Evolutionary conservation across 352 stramenopile genomes (phyloP), one percentile per base, ranked within the genome.

Genomic region (Phytophthora meadii): DNA sequence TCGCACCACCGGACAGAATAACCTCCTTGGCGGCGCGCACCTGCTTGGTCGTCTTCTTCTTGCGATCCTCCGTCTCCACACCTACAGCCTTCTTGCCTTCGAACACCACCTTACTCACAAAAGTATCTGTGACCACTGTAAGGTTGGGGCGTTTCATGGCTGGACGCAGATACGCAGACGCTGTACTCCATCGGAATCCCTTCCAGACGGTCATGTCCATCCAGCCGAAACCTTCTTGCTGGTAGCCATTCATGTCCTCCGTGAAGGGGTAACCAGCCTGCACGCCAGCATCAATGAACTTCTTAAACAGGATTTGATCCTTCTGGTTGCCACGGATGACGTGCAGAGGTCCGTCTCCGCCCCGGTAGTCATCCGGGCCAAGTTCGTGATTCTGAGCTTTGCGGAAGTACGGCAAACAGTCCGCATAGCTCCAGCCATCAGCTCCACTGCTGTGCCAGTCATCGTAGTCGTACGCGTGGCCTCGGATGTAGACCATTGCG

Each of bases 401-500:
- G 51, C 89, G 89, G 44, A 97, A 97, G 77, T 97, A 97, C 5
- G 89, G 88, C 27, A 97, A 62, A 49, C 84, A 93, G 65, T 96
- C 88, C 28, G 81, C 84, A 59, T 96, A 97, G 72, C 87, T 93
- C 90, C 90, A 97, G 9, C 87, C 87, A 2, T 69, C 65, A 34
- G 87, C 88, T 22, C 89, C 87, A 34, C 79, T 88, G 5, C 59
- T 52, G 27, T 92, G 61, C 90, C 90, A 97, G 63, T 94, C 85
- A 53, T 97, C 80, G 61, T 96, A 97, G 74, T 97, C 90, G 52
- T 88, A 77, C 7, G 88, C 87, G 59, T 97, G 87, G 7, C 90
- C 90, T 17, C 90, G 87, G 51, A 94, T 93, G 81, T 97, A 97
- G 17, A 97, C 89, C 90, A 97, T 97, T 28, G 88, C 90, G 49